Evolutionary conservation across 164 flowering plant genomes (phyloP).

Genomic region (Brasenia schreberi): DNA sequence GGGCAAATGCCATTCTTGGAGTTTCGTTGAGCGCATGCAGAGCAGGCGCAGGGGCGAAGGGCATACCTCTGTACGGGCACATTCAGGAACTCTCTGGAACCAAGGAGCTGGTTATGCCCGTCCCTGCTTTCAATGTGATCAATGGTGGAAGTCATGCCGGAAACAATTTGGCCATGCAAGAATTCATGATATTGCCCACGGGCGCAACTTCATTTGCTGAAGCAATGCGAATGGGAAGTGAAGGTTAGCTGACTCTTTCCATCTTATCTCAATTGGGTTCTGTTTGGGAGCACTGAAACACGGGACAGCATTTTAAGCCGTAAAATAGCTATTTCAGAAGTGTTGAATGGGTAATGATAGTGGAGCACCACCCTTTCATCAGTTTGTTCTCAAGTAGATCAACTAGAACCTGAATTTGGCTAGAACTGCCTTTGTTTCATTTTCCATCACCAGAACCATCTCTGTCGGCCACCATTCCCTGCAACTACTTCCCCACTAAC

Average conservation of each 20-base stretch:
- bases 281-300: no score
- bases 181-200: slow-evolving; percentile 91
- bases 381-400: no score
- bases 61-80: slow-evolving; percentile 79
- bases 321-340: no score
- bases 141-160: slow-evolving; percentile 99
- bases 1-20: slow-evolving; percentile 93
- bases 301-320: no score
- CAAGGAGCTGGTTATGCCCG: slow-evolving; percentile 95
- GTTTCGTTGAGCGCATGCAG: slow-evolving; percentile 86
- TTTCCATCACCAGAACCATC: no score
- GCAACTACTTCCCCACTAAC: no score
- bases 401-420: no score
- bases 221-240: slow-evolving; percentile 95
- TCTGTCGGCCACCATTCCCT: no score
- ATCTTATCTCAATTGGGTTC: no score
- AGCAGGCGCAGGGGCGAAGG: slow-evolving; percentile 97
- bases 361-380: no score
- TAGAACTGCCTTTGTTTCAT: no score
- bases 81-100: slow-evolving; percentile 82
- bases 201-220: slow-evolving; percentile 89
- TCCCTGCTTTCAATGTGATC: slow-evolving; percentile 96
- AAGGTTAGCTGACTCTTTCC: slow-evolving; percentile 38
- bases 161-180: slow-evolving; percentile 95
- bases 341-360: no score